phyloP scores from a whole-genome alignment of 768 basidiomycete genomes.

The Coprinellus micaceus region DNA sequence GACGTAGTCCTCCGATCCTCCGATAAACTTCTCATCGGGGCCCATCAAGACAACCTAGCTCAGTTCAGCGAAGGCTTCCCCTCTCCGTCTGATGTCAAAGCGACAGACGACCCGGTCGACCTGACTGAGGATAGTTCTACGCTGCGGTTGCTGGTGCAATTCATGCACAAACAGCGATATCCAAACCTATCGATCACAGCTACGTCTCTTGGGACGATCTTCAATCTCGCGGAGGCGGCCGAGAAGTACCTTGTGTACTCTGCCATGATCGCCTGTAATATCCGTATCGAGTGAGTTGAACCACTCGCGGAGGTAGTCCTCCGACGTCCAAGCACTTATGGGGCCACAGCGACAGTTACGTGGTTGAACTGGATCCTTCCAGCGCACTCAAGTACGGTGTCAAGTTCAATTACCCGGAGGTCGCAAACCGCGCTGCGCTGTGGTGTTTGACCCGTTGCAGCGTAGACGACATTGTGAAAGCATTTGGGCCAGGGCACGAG shows the following conservation, averaged over 20 bases:
- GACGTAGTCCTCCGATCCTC: too few relatives aligned
- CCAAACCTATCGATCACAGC: not conserved
- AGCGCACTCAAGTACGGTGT: too few relatives aligned
- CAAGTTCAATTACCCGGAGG: too few relatives aligned
- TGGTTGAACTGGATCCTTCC: too few relatives aligned
- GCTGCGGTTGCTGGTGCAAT: not conserved
- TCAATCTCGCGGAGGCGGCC: not conserved
- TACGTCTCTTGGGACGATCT: not conserved
- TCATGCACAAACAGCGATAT: not conserved
- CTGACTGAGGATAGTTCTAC: not conserved
- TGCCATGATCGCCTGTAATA: slow-evolving; percentile 1
- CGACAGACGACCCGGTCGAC: not conserved
- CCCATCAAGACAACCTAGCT: not conserved
- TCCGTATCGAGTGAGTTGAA: too few relatives aligned
- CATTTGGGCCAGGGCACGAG: too few relatives aligned
- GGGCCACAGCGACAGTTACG: too few relatives aligned
- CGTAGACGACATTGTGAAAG: too few relatives aligned
- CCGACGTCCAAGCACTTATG: too few relatives aligned
- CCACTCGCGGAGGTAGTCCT: too few relatives aligned
- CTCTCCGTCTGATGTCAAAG: not conserved
- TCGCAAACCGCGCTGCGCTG: too few relatives aligned
- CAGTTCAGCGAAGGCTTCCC: not conserved
- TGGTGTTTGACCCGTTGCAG: too few relatives aligned
- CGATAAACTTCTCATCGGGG: not conserved
- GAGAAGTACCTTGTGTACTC: not conserved